Evolutionary conservation across 2,329 filamentous ascomycete genomes (phyloP).

Genomic region (Xylaria multiplex): DNA sequence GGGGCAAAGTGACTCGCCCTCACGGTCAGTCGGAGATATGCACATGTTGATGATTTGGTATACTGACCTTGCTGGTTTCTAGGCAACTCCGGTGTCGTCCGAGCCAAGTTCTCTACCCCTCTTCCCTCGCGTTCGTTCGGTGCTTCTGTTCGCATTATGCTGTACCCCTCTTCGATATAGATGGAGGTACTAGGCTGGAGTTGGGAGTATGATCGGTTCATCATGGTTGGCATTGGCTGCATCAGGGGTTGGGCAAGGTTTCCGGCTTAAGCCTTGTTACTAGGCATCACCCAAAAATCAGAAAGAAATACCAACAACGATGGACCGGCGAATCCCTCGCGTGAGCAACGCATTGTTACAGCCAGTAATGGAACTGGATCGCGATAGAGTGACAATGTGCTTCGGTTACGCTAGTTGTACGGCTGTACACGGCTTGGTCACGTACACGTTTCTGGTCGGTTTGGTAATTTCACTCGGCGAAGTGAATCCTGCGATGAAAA

Average conservation of each 20-base stretch:
- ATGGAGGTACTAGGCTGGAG: constrained; percentile 64
- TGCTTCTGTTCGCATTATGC: constrained; percentile 94
- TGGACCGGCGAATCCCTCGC: constrained; percentile 43
- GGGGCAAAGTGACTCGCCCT: constrained; percentile 94
- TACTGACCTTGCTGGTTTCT: constrained; percentile 34
- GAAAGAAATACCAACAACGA: constrained; percentile 50
- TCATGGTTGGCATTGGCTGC: constrained; percentile 59
- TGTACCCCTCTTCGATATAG: constrained; percentile 99
- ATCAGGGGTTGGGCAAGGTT: constrained; percentile 63
- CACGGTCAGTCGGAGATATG: constrained; percentile 69
- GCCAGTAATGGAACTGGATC: constrained; percentile 34
- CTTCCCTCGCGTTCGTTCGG: constrained; percentile 97
- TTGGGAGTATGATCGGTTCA: constrained; percentile 71
- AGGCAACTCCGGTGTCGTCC: constrained; percentile 98
- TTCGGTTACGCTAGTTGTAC: constrained; percentile 30
- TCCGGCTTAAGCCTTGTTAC: constrained; percentile 52
- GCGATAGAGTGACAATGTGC: constrained; percentile 34
- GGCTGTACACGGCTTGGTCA: constrained; percentile 25
- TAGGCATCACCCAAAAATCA: constrained; percentile 52
- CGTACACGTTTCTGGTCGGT: constrained; percentile 24
- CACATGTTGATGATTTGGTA: constrained; percentile 1
- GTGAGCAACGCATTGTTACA: constrained; percentile 37
- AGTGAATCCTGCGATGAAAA: constrained; percentile 29
- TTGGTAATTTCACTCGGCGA: constrained; percentile 28
- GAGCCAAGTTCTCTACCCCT: constrained; percentile 96